Evolutionary conservation across 176 grass and related monocot genomes (phyloP).

Genomic region (Microstegium vimineum): DNA sequence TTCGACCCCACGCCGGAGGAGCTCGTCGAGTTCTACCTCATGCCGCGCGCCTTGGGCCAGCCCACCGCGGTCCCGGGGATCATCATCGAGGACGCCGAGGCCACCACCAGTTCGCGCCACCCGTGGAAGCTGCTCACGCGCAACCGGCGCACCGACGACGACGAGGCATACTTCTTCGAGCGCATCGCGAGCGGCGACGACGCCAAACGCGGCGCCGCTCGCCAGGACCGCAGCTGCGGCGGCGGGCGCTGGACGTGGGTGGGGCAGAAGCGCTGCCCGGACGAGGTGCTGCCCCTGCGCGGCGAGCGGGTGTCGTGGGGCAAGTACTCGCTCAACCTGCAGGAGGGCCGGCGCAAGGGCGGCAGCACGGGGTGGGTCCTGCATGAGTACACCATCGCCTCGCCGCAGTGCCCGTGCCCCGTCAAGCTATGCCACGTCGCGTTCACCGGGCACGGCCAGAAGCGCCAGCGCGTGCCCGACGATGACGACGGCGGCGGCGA

Average conservation of each 20-base stretch:
- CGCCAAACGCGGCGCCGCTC: neutral
- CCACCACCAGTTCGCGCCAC: neutral
- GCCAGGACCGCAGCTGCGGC: neutral
- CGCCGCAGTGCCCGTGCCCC: neutral
- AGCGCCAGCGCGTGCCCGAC: neutral
- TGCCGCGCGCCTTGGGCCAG: neutral
- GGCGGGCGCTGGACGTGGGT: neutral
- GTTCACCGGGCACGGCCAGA: neutral
- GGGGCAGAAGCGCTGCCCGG: neutral
- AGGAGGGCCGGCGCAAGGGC: neutral
- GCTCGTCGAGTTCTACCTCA: neutral
- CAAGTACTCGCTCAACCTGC: neutral
- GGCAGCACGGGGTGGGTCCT: constrained; percentile 31
- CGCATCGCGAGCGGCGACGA: too few species aligned
- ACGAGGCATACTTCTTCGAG: constrained; percentile 25
- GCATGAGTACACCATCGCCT: constrained; percentile 29
- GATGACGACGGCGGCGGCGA: neutral
- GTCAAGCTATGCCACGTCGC: constrained; percentile 8
- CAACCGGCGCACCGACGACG: neutral
- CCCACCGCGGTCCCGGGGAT: neutral
- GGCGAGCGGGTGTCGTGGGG: neutral
- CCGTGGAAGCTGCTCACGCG: constrained; percentile 12
- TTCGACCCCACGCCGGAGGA: neutral
- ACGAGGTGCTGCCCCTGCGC: neutral
- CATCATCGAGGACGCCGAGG: neutral